Evolutionary conservation across 1,139 yeast genomes (phyloP), one percentile per base, ranked within the genome.

Genomic region (Saccharomyces hybrid): DNA sequence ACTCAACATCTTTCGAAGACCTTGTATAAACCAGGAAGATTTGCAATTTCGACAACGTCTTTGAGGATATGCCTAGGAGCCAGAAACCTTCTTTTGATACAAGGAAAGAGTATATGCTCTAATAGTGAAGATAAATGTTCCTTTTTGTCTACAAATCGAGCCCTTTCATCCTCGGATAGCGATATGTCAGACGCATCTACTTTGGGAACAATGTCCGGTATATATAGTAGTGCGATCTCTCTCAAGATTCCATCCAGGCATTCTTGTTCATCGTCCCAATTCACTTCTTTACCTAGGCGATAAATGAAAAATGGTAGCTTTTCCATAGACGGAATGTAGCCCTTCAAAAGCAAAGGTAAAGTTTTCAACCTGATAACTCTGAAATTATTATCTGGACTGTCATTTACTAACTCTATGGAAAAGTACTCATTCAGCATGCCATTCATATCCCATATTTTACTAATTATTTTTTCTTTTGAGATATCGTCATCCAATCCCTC

Each of bases 341-440:
- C 83, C 56, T 78, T 79, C 46, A 88, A 59, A 2, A 93, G 69
- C 70, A 91, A 70, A 0, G 99, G 99, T 2, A 93, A 57, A 4
- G 84, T 69, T 2, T 54, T 57, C 2, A 90, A 59, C 28, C 61
- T 64, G 0, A 76, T 75, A 4, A 70, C 70, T n/a, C 53, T 54
- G 0, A 50, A 46, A 5, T 52, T 54, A 0, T 64, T 68, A 1
- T 63, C 54, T 3, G 54, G 60, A 2, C 59, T 65, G n/a, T 68
- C 63, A 34, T 63, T 68, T 3, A 66, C 66, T 1, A 83, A 61
- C 6, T 66, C 71, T 4, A 91, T 75, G 13, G 78, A 76, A 66
- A 90, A 93, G 63, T 95, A 93, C 61, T 91, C 97, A 8, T 72
- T 66, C 53, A 87, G 75, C 99, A 95, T 93, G 13, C 84, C 90